Conservation (phyloP, 768 basidiomycete genomes). For the Leucosporidium scottii region DNA sequence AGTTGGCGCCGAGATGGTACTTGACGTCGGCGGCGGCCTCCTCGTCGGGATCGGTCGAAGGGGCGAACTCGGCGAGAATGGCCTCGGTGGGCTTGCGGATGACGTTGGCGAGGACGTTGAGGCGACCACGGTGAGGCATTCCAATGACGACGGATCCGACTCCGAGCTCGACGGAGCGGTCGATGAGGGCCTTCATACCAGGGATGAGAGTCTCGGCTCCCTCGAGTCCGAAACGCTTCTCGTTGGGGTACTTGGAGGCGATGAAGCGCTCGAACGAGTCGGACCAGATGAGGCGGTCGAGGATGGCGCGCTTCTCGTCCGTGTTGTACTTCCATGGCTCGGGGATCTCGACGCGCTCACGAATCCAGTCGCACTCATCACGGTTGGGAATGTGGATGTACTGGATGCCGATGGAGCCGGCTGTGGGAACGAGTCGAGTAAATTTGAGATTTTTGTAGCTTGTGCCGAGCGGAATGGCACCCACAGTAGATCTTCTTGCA, state of each 20-base stretch:
- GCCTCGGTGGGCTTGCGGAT: constrained; percentile 97
- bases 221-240: constrained; percentile 98
- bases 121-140: constrained; percentile 98
- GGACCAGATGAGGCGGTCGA: constrained; percentile 99
- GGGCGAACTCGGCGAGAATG: constrained; percentile 93
- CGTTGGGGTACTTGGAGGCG: constrained; percentile 95
- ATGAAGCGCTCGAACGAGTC: constrained; percentile 99
- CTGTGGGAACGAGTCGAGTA: constrained; percentile 45
- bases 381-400: constrained; percentile 96
- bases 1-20: constrained; percentile 98
- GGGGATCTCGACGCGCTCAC: constrained; percentile 89
- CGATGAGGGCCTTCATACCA: constrained; percentile 99
- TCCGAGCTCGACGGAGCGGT: constrained; percentile 92
- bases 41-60: constrained; percentile 59
- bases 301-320: constrained; percentile 98
- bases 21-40: constrained; percentile 95
- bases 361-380: constrained; percentile 98
- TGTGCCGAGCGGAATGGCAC: constrained; percentile 42
- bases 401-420: constrained; percentile 79
- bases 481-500: constrained; percentile 90
- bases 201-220: constrained; percentile 96
- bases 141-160: constrained; percentile 95
- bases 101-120: constrained; percentile 96
- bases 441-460: too few species aligned
- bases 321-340: constrained; percentile 96